These are phyloP conservation scores for Phylloporus sp. DNA, from an alignment of 768 basidiomycete species.

Conservation along the genomic window DNA sequence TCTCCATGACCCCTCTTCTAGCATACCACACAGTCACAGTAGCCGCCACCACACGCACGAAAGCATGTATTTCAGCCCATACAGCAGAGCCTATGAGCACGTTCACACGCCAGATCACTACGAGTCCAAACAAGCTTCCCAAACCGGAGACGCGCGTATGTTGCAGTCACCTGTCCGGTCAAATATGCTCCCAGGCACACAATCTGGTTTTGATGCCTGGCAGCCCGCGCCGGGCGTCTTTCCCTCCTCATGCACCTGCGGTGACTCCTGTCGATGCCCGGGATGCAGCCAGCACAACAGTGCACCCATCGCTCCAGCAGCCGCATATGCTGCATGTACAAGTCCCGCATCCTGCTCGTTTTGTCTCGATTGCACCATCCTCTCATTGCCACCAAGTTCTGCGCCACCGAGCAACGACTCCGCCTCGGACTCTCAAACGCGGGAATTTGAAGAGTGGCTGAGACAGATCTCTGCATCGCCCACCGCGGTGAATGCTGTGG, in stretches of 20 bases:
- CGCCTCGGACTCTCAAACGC: constrained; percentile 40
- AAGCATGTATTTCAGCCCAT: constrained; percentile 55
- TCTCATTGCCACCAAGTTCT: constrained; percentile 41
- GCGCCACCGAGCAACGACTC: constrained; percentile 39
- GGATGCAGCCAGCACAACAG: constrained; percentile 57
- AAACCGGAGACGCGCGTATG: constrained; percentile 16
- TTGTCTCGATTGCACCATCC: constrained; percentile 62
- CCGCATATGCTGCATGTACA: constrained; percentile 33
- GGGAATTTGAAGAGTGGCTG: constrained; percentile 61
- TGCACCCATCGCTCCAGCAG: constrained; percentile 35
- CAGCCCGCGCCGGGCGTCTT: constrained; percentile 25
- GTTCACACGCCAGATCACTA: constrained; percentile 35
- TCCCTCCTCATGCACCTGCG: constrained; percentile 57
- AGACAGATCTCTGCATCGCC: constrained; percentile 39
- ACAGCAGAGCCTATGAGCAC: constrained; percentile 59
- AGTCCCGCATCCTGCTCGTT: constrained; percentile 38
- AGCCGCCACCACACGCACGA: constrained; percentile 48
- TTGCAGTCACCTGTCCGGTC: constrained; percentile 26
- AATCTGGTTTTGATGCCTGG: constrained; percentile 23
- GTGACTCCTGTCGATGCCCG: constrained; percentile 57
- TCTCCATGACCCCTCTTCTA: constrained; percentile 46
- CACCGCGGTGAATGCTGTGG: constrained; percentile 12
- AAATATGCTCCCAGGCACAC: constrained; percentile 24
- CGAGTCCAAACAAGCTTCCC: constrained; percentile 19
- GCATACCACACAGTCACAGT: constrained; percentile 37